phyloP scores from a whole-genome alignment of 805 yeast species.

The Vanderwaltozyma polyspora region DNA sequence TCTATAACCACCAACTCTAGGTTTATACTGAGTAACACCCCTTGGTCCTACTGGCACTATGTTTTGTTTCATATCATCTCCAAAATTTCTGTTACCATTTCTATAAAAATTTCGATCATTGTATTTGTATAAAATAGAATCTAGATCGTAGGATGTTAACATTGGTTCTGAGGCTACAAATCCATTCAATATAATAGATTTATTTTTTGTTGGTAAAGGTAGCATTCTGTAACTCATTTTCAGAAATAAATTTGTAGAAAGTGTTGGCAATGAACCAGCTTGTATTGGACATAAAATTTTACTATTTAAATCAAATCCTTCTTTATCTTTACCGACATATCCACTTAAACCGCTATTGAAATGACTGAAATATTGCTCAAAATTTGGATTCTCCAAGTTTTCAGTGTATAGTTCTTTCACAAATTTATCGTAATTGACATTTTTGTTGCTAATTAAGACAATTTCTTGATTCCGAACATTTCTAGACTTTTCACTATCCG shows the following conservation, averaged over 20 bases:
- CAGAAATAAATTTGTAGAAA: slow-evolving; percentile 33
- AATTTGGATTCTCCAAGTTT: slow-evolving; percentile 11
- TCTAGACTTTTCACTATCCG: slow-evolving; percentile 58
- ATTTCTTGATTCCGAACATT: slow-evolving; percentile 64
- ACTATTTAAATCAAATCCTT: slow-evolving; percentile 24
- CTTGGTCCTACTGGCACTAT: slow-evolving; percentile 37
- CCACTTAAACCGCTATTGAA: slow-evolving; percentile 52
- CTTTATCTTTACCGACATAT: slow-evolving; percentile 29
- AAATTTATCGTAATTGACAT: slow-evolving; percentile 34
- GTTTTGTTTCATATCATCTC: slow-evolving; percentile 30
- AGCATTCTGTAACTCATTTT: slow-evolving; percentile 46
- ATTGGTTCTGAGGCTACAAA: slow-evolving; percentile 51
- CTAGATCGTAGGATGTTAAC: slow-evolving; percentile 59
- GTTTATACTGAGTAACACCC: slow-evolving; percentile 34
- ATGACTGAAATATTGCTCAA: slow-evolving; percentile 34
- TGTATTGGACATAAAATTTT: slow-evolving; percentile 27
- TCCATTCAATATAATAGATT: slow-evolving; percentile 78
- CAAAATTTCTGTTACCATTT: slow-evolving; percentile 23
- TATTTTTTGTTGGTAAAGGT: slow-evolving; percentile 33
- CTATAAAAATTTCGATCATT: slow-evolving; percentile 21
- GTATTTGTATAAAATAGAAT: slow-evolving; percentile 41
- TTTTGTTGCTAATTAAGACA: slow-evolving; percentile 53
- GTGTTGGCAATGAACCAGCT: slow-evolving; percentile 27
- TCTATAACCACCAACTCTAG: slow-evolving; percentile 42
- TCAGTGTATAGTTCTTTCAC: slow-evolving; percentile 25